A percentile compares a stretch with the other conserved stretches of the same genome.
Conservation (phyloP, 1,284 basidiomycete genomes). For the Leccinum angustisporum region DNA sequence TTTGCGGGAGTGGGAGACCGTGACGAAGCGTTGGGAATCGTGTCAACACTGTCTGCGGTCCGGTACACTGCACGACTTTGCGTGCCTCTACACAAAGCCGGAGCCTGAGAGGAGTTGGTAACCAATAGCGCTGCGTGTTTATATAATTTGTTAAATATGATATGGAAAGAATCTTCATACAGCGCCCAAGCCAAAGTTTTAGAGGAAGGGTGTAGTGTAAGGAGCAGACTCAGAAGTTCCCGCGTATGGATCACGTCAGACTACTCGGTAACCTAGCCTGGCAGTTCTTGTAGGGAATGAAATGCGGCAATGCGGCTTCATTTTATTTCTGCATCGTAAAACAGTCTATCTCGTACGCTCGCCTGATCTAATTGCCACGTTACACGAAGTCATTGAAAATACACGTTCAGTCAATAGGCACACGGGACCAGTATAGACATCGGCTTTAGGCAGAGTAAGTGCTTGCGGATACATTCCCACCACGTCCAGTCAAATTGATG, state of each 20-base stretch:
- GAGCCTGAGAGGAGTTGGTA: no score
- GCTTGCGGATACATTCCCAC: conserved; percentile 90
- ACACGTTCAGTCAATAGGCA: conserved; percentile 20
- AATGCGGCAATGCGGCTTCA: background rate
- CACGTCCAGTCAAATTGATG: conserved; percentile 92
- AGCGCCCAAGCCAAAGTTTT: background rate
- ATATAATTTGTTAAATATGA: conserved; percentile 36
- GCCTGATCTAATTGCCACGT: conserved; percentile 15
- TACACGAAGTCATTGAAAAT: background rate
- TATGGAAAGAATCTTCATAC: conserved; percentile 23
- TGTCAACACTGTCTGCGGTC: no score
- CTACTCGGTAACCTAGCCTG: background rate
- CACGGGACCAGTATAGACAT: conserved; percentile 2
- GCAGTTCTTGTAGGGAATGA: background rate
- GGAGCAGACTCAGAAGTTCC: conserved; percentile 41
- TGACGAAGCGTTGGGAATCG: no score
- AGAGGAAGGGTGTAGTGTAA: conserved; percentile 18
- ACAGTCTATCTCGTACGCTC: conserved; percentile 19
- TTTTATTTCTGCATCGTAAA: conserved; percentile 17
- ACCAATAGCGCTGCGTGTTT: conserved; percentile 20
- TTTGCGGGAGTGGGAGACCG: no score
- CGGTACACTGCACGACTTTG: no score
- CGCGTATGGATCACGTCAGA: conserved; percentile 42
- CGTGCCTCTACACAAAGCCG: no score
- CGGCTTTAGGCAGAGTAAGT: conserved; percentile 84